A percentile compares a stretch with the other conserved stretches of the same genome.
These are phyloP conservation scores for Taiozyma onychis DNA, from an alignment of 1,139 yeast species.

Conservation along the genomic window DNA sequence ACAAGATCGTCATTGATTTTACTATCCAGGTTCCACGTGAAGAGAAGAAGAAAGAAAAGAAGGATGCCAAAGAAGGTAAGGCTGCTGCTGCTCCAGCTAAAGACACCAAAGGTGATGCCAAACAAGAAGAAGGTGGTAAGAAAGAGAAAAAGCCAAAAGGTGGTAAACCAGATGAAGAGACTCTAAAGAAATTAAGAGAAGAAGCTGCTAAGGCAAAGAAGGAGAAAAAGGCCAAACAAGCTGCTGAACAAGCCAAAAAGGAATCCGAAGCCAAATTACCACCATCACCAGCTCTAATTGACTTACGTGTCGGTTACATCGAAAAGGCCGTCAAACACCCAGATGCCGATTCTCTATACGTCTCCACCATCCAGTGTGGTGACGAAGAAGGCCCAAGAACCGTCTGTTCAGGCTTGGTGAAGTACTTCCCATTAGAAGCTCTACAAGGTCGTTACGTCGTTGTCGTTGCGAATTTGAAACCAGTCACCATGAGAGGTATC, in stretches of 20 bases:
- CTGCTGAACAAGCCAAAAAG: slow-evolving; percentile 47
- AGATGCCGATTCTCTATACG: slow-evolving; percentile 93
- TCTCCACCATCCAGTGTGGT: slow-evolving; percentile 94
- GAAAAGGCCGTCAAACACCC: slow-evolving; percentile 97
- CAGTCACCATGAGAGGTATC: slow-evolving; percentile 91
- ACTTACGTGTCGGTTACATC: slow-evolving; percentile 93
- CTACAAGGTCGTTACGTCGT: slow-evolving; percentile 82
- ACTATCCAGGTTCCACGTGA: slow-evolving; percentile 66
- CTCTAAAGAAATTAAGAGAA: slow-evolving; percentile 53
- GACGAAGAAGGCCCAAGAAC: slow-evolving; percentile 97
- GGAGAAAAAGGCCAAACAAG: slow-evolving; percentile 67
- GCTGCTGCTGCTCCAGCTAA: slow-evolving; percentile 24
- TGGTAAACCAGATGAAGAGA: slow-evolving; percentile 54
- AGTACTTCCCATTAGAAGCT: slow-evolving; percentile 69
- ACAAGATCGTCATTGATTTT: slow-evolving; percentile 50
- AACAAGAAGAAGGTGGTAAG: slow-evolving; percentile 9
- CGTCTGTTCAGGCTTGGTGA: slow-evolving; percentile 91
- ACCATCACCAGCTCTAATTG: slow-evolving; percentile 79
- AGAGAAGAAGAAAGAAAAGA: slow-evolving; percentile 55
- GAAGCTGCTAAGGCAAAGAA: slow-evolving; percentile 73
- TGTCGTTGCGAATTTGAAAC: slow-evolving; percentile 83
- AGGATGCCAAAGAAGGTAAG: slow-evolving; percentile 29
- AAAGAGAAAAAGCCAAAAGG: slow-evolving; percentile 31
- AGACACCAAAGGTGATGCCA: slow-evolving; percentile 24
- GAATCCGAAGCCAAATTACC: slow-evolving; percentile 49